Evolutionary conservation across 2,329 filamentous ascomycete species (phyloP), one percentile per base, ranked within the genome.

Genomic region (Aspergillus amoenus): DNA sequence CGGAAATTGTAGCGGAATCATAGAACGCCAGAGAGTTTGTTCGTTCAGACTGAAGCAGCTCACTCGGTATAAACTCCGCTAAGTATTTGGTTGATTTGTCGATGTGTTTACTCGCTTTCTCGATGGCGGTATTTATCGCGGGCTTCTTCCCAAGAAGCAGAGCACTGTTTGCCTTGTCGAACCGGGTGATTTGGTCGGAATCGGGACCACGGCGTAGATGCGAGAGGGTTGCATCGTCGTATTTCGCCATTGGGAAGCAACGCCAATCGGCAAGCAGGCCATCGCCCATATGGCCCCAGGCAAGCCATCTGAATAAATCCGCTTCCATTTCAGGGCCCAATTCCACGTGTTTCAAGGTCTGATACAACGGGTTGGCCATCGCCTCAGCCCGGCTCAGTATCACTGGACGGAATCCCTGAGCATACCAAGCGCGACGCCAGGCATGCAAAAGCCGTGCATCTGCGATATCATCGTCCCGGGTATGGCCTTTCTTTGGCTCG

Each of bases 361-460:
- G 81, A 70, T 93, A 96, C 18, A 90, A 76, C 1, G 90, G 90
- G 69, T 96, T 94, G 68, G 86, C 87, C 80, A 88, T 89, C 17
- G 93, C 92, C 70, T 97, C 93, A 1, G 84, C 85, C 15, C 86
- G 83, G 50, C 89, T 88, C 55, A 97, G 76, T 41, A 97, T 89
- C 7, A 94, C 81, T 0, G 94, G 93, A 61, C 82, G 86, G 76
- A 97, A 97, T 11, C 93, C 94, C 67, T 95, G 87, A 0, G 93
- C 91, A 90, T 91, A 97, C 92, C 93, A 97, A 3, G 93, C 93
- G 45, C 91, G 84, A 59, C 93, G 84, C 94, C 94, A 97, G 52
- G 90, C 88, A 56, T 96, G 78, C 48, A 97, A 81, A 58, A 97
- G 77, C 57, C 88, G 84, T 68, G 88, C 88, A 71, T 97, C 90